phyloP scores from a whole-genome alignment of 2,329 filamentous ascomycete species.

The Neocucurbitaria cava region DNA sequence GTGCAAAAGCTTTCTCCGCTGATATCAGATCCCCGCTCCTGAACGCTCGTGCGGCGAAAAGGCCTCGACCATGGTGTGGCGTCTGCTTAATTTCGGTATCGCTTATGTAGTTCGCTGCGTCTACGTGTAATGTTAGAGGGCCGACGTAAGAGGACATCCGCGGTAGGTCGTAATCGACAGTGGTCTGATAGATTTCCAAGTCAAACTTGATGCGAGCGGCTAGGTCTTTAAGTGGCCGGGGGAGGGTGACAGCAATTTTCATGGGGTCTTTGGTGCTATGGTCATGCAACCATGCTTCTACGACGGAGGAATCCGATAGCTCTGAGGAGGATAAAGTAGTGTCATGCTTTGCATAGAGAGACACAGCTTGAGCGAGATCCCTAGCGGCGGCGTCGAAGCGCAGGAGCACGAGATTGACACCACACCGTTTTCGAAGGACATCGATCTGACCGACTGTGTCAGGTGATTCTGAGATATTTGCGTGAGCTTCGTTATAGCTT shows the following conservation, averaged over 20 bases:
- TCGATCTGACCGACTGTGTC: constrained; percentile 17
- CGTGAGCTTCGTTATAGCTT: constrained; percentile 24
- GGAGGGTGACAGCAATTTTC: constrained; percentile 17
- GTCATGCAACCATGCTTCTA: constrained; percentile 25
- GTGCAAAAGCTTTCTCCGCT: constrained; percentile 62
- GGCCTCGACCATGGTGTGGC: constrained; percentile 53
- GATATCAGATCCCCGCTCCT: constrained; percentile 60
- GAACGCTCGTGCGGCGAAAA: constrained; percentile 59
- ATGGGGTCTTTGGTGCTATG: constrained; percentile 18
- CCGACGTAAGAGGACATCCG: constrained; percentile 29
- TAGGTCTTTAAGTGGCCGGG: constrained; percentile 25
- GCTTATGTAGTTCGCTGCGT: constrained; percentile 30
- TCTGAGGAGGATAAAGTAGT: constrained; percentile 8
- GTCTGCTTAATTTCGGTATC: constrained; percentile 47
- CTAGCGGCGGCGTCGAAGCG: constrained; percentile 31
- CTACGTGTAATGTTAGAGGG: constrained; percentile 29
- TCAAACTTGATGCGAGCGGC: constrained; percentile 32
- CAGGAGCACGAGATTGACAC: constrained; percentile 32
- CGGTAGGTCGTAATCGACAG: constrained; percentile 22
- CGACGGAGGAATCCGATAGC: constrained; percentile 3
- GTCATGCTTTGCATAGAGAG: constrained; percentile 9
- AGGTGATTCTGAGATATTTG: background rate
- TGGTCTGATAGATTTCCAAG: constrained; percentile 21
- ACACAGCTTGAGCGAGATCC: constrained; percentile 27
- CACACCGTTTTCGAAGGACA: constrained; percentile 31